A percentile compares a stretch with the other conserved stretches of the same genome.
Conservation (phyloP, 1,284 basidiomycete genomes). For the Wolfiporia cocos region DNA sequence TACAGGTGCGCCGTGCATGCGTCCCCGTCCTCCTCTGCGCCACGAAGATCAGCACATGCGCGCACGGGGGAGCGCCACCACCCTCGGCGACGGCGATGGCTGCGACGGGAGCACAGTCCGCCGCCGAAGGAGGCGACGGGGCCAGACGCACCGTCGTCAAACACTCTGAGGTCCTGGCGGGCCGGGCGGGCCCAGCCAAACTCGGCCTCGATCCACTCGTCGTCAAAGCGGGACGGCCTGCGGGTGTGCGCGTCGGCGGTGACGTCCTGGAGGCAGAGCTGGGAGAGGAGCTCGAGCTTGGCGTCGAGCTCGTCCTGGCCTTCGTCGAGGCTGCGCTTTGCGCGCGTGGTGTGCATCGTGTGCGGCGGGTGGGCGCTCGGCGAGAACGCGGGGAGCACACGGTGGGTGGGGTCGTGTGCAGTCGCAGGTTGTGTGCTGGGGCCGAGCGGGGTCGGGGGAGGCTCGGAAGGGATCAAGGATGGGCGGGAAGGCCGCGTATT, state of each 20-base stretch:
- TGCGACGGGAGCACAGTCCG: too few species aligned
- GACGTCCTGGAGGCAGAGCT: slow-evolving; percentile 17
- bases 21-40: slow-evolving; percentile 21
- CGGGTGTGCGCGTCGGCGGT: slow-evolving; percentile 10
- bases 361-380: too few species aligned
- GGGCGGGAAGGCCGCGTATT: too few species aligned
- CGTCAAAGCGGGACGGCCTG: slow-evolving; percentile 11
- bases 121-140: not conserved
- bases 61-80: too few species aligned
- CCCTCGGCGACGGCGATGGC: too few species aligned
- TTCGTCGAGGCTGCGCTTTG: slow-evolving; percentile 11
- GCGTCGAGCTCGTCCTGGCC: slow-evolving; percentile 18
- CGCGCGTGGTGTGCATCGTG: slow-evolving; percentile 13
- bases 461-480: too few species aligned
- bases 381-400: too few species aligned
- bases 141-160: slow-evolving; percentile 18
- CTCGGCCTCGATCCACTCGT: slow-evolving; percentile 18
- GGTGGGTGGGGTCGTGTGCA: too few species aligned
- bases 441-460: too few species aligned
- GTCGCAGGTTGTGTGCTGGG: too few species aligned
- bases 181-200: slow-evolving; percentile 18
- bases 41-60: slow-evolving; percentile 1
- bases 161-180: slow-evolving; percentile 14
- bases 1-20: slow-evolving; percentile 23
- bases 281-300: slow-evolving; percentile 23